A percentile compares a stretch with the other conserved stretches of the same genome.
Conservation (phyloP, 2,329 filamentous ascomycete species). For the Pyrenophora tritici-repentis region DNA sequence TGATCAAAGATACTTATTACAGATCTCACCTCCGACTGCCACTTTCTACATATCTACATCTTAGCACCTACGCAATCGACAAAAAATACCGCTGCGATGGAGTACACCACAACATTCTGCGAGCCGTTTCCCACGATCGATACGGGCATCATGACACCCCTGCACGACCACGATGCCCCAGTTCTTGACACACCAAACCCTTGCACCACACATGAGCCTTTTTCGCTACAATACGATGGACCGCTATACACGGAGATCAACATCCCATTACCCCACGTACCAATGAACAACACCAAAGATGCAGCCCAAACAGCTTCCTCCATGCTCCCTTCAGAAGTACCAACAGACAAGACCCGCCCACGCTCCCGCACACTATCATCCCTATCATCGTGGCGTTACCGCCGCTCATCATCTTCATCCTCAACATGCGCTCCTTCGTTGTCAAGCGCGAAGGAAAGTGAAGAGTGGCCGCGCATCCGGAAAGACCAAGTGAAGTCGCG, state of each 20-base stretch:
- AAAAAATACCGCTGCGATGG: constrained; percentile 1
- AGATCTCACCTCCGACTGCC: not conserved
- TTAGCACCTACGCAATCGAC: not conserved
- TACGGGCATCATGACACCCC: constrained; percentile 3
- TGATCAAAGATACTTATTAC: not conserved
- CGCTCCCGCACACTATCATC: constrained; percentile 34
- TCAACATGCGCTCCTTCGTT: constrained; percentile 9
- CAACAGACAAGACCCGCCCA: constrained; percentile 5
- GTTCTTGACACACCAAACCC: not conserved
- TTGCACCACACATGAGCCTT: not conserved
- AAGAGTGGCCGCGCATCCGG: constrained; percentile 28
- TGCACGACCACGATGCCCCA: constrained; percentile 1
- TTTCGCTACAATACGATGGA: constrained; percentile 18
- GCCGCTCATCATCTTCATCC: constrained; percentile 22
- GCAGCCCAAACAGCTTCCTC: constrained; percentile 2
- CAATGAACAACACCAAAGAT: constrained; percentile 8
- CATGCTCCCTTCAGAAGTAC: not conserved
- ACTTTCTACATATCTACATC: not conserved
- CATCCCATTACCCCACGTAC: constrained; percentile 36
- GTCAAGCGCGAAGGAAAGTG: constrained; percentile 6
- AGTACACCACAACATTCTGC: not conserved
- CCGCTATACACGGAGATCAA: constrained; percentile 44
- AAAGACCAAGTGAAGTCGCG: constrained; percentile 27
- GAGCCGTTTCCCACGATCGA: constrained; percentile 4
- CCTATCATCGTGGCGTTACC: constrained; percentile 32